These are phyloP conservation scores for Dunaliella primolecta DNA, from an alignment of 139 green algal genomes.

Conservation along the genomic window DNA sequence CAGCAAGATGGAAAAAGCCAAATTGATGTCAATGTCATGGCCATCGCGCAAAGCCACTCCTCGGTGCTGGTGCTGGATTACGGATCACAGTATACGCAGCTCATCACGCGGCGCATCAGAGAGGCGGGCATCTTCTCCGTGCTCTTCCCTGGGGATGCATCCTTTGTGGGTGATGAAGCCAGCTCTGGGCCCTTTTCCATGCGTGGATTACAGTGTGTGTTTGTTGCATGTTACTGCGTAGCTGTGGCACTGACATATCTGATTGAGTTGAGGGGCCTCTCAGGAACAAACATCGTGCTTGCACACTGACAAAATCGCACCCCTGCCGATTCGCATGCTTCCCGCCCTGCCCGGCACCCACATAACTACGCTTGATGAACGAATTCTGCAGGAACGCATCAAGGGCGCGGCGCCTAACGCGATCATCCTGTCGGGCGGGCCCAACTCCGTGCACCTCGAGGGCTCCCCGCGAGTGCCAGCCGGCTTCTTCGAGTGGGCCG, in stretches of 20 bases:
- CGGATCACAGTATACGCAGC: constrained; percentile 95
- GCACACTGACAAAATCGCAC: background rate
- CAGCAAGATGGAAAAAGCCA: too few relatives aligned
- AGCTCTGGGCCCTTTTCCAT: background rate
- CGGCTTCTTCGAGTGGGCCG: constrained; percentile 80
- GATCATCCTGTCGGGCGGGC: constrained; percentile 93
- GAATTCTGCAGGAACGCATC: constrained; percentile 75
- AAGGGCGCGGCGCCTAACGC: constrained; percentile 64
- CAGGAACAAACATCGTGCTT: background rate
- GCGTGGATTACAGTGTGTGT: background rate
- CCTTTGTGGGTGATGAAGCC: constrained; percentile 53
- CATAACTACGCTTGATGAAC: background rate
- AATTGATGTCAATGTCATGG: background rate
- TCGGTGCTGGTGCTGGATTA: constrained; percentile 56
- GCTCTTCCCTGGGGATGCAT: constrained; percentile 86
- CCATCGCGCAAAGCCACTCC: constrained; percentile 16
- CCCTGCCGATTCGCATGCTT: too few relatives aligned
- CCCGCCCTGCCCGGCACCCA: background rate
- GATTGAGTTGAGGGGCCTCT: too few relatives aligned
- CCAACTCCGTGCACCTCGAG: constrained; percentile 92
- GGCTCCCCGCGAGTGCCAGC: constrained; percentile 81
- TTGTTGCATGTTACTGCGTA: background rate
- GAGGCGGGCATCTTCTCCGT: constrained; percentile 90
- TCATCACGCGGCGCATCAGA: constrained; percentile 89
- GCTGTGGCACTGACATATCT: background rate